Base-by-base conservation (phyloP, 352 stramenopile genomes). In the Peronosclerospora sorghi region DNA sequence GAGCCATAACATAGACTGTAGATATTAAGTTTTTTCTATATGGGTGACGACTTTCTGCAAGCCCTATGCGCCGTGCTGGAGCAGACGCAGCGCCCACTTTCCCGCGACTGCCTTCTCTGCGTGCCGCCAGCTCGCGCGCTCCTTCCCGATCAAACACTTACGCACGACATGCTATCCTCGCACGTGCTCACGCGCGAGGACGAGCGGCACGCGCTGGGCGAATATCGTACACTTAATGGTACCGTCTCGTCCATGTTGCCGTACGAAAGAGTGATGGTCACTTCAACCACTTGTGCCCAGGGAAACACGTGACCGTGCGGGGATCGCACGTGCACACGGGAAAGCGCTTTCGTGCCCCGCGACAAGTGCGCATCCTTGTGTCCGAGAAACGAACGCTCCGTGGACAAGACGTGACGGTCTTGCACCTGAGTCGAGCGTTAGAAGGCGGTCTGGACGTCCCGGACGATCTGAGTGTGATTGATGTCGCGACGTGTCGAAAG, bases 221-320 rank as follows among this genome's bases (percentile, higher is more conserved):
- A 72, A 23, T 89, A 85, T 59, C 53, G 68, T 29, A 86, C 73
- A 23, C 65, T 86, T 5, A 80, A 83, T 32, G 76, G 73, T 81
- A 50, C 2, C 4, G 5, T n/a, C 15, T 13, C 10, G 9, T 34
- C 28, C 2, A 34, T 34, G 15, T 34, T 34, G 4, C 15, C 28
- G 8, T 15, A 15, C 28, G 4, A 34, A 34, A n/a, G 28, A 59
- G 27, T 54, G 45, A 59, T 46, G 39, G 32, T 54, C 45, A 54
- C 51, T 40, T 53, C 32, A 58, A 43, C n/a, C 23, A 30, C 19
- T 56, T 28, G 17, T 36, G 18, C 50, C 27, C 43, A 84, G 72
- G 70, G 35, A 78, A 76, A 51, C 45, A 56, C 4, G 69, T 84
- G 14, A 32, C 56, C 4, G 62, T 89, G 39, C 29, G 68, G 24